Conservation (phyloP, 257 asterid species). For the Salvia rosmarinus region DNA sequence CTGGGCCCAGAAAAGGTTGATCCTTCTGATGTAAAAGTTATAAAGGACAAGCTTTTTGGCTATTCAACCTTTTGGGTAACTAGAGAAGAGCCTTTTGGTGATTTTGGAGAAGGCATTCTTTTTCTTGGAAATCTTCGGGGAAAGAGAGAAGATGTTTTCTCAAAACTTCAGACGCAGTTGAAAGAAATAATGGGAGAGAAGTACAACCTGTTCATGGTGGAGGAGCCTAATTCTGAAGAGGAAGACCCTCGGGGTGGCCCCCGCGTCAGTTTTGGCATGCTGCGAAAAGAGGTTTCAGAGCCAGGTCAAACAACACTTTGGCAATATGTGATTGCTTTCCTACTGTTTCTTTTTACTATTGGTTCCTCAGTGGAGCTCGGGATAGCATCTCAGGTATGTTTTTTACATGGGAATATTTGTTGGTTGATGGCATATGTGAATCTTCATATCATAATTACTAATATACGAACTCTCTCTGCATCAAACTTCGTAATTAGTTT, state of each 20-base stretch:
- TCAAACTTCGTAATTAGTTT: constrained; percentile 28
- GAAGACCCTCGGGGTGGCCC: constrained; percentile 97
- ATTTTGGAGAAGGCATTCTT: constrained; percentile 86
- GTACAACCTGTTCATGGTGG: constrained; percentile 91
- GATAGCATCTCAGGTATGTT: constrained; percentile 83
- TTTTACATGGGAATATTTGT: constrained; percentile 4
- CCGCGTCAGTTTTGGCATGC: constrained; percentile 94
- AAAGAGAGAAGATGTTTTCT: constrained; percentile 74
- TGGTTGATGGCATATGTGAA: constrained; percentile 19
- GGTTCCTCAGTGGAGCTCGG: constrained; percentile 95
- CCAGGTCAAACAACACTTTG: constrained; percentile 90
- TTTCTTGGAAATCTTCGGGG: constrained; percentile 94
- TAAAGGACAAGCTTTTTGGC: constrained; percentile 88
- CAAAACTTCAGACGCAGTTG: constrained; percentile 77
- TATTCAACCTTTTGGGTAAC: constrained; percentile 95
- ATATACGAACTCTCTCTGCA: background rate
- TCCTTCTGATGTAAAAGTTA: constrained; percentile 73
- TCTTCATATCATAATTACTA: constrained; percentile 9
- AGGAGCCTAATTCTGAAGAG: constrained; percentile 92
- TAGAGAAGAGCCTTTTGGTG: constrained; percentile 90
- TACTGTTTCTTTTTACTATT: constrained; percentile 79
- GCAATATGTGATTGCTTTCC: constrained; percentile 91
- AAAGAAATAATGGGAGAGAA: constrained; percentile 80
- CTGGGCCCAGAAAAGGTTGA: constrained; percentile 96
- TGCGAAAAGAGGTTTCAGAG: constrained; percentile 91